Conservation (phyloP, 495 filamentous ascomycete genomes). For the Podospora comata region DNA sequence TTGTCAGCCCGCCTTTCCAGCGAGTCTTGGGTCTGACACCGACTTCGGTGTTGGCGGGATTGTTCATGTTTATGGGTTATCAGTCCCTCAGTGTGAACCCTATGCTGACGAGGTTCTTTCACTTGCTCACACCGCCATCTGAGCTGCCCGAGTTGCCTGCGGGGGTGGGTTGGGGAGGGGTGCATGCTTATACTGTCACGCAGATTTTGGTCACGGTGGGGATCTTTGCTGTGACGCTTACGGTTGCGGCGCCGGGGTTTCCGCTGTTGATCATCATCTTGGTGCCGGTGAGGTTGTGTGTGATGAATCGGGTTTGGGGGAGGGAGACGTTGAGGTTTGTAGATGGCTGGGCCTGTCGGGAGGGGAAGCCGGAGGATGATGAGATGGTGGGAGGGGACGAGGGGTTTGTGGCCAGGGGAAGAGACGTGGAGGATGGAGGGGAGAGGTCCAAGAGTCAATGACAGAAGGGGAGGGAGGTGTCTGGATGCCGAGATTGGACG, state of each 20-base stretch:
- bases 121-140: slow-evolving; percentile 61
- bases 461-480: neutral
- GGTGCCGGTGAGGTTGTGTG: slow-evolving; percentile 57
- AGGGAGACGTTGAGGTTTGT: slow-evolving; percentile 61
- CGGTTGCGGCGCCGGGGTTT: slow-evolving; percentile 61
- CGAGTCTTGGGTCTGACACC: slow-evolving; percentile 66
- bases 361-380: slow-evolving; percentile 62
- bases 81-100: slow-evolving; percentile 68
- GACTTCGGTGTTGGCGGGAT: slow-evolving; percentile 63
- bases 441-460: neutral
- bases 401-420: neutral
- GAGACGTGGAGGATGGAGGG: neutral
- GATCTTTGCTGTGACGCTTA: slow-evolving; percentile 65
- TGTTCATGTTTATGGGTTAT: slow-evolving; percentile 74
- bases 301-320: slow-evolving; percentile 65
- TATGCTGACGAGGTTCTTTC: slow-evolving; percentile 61
- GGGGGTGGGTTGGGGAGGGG: slow-evolving; percentile 49
- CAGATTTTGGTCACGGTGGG: slow-evolving; percentile 60
- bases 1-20: slow-evolving; percentile 65
- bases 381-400: slow-evolving; percentile 12
- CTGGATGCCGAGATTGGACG: neutral
- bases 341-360: slow-evolving; percentile 68
- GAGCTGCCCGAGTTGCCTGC: slow-evolving; percentile 59
- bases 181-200: slow-evolving; percentile 61
- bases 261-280: slow-evolving; percentile 65